A percentile compares a stretch with the other conserved stretches of the same genome.
These are phyloP conservation scores for Apiospora rasikravindrae DNA, from an alignment of 2,329 filamentous ascomycete genomes.

Conservation along the genomic window DNA sequence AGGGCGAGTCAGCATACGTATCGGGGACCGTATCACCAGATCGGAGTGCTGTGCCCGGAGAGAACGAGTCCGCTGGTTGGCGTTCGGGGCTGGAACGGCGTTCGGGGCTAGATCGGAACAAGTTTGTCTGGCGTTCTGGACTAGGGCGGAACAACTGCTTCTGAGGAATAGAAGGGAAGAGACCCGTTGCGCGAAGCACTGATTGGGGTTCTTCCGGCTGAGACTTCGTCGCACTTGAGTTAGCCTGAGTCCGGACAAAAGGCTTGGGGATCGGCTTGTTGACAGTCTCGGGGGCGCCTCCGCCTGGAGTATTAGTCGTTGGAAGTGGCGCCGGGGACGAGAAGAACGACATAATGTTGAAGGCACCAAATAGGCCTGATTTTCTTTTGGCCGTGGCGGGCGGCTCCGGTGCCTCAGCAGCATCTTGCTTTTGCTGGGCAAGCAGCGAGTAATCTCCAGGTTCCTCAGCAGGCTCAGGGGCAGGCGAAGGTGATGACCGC, in stretches of 20 bases:
- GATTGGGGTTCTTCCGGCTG: conserved; percentile 35
- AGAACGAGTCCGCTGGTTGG: conserved; percentile 41
- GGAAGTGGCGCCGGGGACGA: conserved; percentile 57
- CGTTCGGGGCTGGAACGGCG: conserved; percentile 29
- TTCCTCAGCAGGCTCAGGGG: not conserved
- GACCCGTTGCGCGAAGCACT: conserved; percentile 35
- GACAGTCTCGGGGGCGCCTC: not conserved
- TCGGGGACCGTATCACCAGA: conserved; percentile 35
- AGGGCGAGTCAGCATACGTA: conserved; percentile 33
- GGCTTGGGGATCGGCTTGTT: not conserved
- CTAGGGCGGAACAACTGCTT: conserved; percentile 31
- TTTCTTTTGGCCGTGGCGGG: conserved; percentile 24
- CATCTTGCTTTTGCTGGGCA: conserved; percentile 25
- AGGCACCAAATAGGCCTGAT: conserved; percentile 39
- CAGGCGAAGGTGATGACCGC: not conserved
- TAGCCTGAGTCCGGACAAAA: conserved; percentile 19
- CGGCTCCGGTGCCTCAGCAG: conserved; percentile 30
- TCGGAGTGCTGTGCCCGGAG: conserved; percentile 36
- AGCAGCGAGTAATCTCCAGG: not conserved
- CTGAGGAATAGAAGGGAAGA: conserved; percentile 41
- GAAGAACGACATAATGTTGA: conserved; percentile 61
- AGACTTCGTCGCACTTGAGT: conserved; percentile 29
- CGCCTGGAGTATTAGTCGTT: conserved; percentile 26
- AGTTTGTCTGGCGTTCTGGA: conserved; percentile 30
- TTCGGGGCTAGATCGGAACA: conserved; percentile 20